These are phyloP conservation scores for Pisolithus marmoratus DNA, from an alignment of 768 basidiomycete species.

Conservation along the genomic window DNA sequence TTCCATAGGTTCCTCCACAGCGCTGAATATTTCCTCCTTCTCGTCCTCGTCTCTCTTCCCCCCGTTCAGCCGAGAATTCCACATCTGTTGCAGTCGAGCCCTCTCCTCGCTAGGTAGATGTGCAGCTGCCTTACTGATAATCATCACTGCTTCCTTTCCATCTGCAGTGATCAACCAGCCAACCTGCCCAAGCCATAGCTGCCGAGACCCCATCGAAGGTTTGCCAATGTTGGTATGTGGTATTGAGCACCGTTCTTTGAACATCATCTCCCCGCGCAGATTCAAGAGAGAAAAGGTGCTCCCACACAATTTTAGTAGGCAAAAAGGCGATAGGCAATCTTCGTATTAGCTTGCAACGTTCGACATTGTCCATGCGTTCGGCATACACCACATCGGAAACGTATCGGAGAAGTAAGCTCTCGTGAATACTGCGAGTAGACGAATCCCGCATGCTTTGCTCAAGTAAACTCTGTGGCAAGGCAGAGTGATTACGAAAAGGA, in stretches of 20 bases:
- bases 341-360: conserved; percentile 28
- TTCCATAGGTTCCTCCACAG: background rate
- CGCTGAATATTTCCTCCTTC: background rate
- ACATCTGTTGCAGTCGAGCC: conserved; percentile 31
- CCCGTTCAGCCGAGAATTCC: conserved; percentile 22
- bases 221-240: conserved; percentile 41
- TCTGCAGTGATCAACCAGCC: conserved; percentile 38
- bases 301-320: conserved; percentile 41
- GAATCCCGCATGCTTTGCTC: conserved; percentile 42
- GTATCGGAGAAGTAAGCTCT: conserved; percentile 43
- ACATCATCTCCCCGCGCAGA: conserved; percentile 9
- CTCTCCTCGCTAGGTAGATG: conserved; percentile 24
- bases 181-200: conserved; percentile 39
- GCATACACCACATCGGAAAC: conserved; percentile 28
- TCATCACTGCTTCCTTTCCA: conserved; percentile 35
- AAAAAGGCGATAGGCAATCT: conserved; percentile 38
- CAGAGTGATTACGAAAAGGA: conserved; percentile 4
- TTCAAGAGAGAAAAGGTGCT: conserved; percentile 33
- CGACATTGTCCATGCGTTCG: conserved; percentile 12
- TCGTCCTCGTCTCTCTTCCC: background rate
- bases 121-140: conserved; percentile 30
- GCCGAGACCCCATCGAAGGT: conserved; percentile 33
- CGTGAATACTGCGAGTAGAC: conserved; percentile 36
- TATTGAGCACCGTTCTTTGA: conserved; percentile 14
- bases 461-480: conserved; percentile 34